These are phyloP conservation scores for Arabis hirsuta DNA, from an alignment of 345 rosid species.

Conservation along the genomic window DNA sequence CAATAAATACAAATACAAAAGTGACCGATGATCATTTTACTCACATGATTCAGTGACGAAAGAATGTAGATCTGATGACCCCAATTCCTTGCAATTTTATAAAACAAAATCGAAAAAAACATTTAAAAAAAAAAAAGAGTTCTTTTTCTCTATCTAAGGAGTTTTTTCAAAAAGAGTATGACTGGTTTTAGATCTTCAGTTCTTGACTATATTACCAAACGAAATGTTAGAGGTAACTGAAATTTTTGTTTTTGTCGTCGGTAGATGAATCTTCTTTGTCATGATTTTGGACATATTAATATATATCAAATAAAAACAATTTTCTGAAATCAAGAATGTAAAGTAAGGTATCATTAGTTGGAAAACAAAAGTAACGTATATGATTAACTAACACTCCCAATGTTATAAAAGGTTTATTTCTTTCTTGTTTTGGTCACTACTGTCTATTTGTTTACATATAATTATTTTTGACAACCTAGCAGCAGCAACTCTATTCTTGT, in stretches of 20 bases:
- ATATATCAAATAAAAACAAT: not conserved
- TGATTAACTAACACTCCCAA: constrained; percentile 24
- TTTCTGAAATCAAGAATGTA: not conserved
- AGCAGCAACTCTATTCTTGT: constrained; percentile 2
- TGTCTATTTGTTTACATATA: not conserved
- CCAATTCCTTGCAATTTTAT: constrained; percentile 10
- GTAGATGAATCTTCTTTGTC: not conserved
- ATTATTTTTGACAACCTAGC: constrained; percentile 30
- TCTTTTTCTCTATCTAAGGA: too few relatives aligned
- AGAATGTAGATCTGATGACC: constrained; percentile 23
- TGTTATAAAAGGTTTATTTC: constrained; percentile 30
- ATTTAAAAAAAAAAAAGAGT: too few relatives aligned
- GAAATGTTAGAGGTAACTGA: not conserved
- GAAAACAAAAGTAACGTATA: constrained; percentile 25
- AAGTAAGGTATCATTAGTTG: constrained; percentile 35
- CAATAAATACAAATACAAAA: constrained; percentile 37
- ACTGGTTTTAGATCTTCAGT: constrained; percentile 15
- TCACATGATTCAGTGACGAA: constrained; percentile 31
- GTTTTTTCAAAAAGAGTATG: too few relatives aligned
- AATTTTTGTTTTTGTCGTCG: too few relatives aligned
- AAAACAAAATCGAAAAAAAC: not conserved
- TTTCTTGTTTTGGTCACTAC: constrained; percentile 35
- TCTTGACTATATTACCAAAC: not conserved
- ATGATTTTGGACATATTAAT: not conserved
- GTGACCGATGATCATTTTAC: constrained; percentile 21